A percentile compares a stretch with the other conserved stretches of the same genome.
Conservation (phyloP, 305 asterid species). For the Solanum hybrid region DNA sequence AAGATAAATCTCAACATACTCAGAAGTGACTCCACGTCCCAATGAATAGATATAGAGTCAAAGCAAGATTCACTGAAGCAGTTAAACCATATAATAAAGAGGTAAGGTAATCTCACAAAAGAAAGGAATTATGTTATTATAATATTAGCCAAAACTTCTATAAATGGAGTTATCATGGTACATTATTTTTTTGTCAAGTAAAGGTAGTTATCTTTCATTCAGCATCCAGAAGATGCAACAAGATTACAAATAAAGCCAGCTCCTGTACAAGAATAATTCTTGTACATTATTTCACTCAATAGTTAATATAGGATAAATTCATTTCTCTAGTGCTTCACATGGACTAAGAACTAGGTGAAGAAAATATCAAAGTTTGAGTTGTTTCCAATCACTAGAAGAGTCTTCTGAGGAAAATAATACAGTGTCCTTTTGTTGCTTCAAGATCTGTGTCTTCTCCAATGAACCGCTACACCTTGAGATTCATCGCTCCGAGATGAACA, state of each 20-base stretch:
- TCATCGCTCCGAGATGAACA: background rate
- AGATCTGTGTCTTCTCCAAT: background rate
- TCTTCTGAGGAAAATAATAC: background rate
- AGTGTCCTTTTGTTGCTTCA: background rate
- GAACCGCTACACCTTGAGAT: background rate
- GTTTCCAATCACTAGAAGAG: background rate
- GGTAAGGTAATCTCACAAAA: background rate
- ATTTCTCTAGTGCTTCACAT: background rate
- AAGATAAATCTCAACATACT: conserved; percentile 40
- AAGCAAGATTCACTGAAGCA: conserved; percentile 53
- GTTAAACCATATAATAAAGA: background rate
- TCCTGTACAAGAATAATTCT: background rate
- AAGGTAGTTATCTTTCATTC: background rate
- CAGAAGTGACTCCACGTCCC: conserved; percentile 55
- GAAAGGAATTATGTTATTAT: conserved; percentile 3
- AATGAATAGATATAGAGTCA: conserved; percentile 33
- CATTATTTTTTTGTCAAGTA: background rate
- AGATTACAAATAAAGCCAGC: background rate
- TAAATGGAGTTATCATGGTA: background rate
- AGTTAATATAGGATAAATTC: background rate
- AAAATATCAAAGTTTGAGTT: background rate
- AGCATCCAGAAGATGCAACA: background rate
- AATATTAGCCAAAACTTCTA: background rate
- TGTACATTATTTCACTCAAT: background rate
- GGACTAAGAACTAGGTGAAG: background rate